A percentile compares a stretch with the other conserved stretches of the same genome.
phyloP scores from a whole-genome alignment of 1,139 yeast species.

The Zygosaccharomyces sapae region DNA sequence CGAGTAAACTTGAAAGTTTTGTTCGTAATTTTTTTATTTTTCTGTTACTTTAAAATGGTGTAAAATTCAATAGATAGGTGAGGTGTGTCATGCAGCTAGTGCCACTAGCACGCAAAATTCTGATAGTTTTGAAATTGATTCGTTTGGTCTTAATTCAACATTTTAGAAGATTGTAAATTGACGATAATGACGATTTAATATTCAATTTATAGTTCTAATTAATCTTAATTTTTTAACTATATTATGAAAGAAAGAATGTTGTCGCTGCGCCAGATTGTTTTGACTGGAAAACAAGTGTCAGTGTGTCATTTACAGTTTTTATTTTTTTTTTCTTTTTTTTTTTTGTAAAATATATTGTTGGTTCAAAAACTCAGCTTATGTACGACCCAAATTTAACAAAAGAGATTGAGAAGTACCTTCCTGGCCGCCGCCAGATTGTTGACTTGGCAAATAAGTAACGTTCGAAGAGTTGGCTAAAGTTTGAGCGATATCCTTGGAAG shows the following conservation, averaged over 20 bases:
- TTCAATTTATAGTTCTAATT: no score
- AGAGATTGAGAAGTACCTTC: slow-evolving; percentile 42
- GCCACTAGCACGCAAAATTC: neutral
- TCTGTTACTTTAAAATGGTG: no score
- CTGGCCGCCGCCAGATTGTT: slow-evolving; percentile 41
- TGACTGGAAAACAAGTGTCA: neutral
- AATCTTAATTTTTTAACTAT: no score
- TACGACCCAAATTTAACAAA: slow-evolving; percentile 56
- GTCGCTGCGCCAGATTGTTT: neutral
- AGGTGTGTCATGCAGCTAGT: neutral
- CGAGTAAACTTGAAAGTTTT: no score
- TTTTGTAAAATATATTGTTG: neutral
- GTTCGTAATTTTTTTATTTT: no score
- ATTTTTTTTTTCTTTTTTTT: no score
- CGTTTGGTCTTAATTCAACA: neutral
- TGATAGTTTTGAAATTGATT: neutral
- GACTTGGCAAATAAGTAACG: slow-evolving; percentile 83
- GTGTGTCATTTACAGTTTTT: neutral
- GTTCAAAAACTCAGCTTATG: slow-evolving; percentile 12
- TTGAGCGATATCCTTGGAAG: slow-evolving; percentile 89
- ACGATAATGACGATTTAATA: neutral
- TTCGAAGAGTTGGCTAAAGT: slow-evolving; percentile 81
- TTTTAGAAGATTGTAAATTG: neutral
- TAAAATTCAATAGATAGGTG: no score
- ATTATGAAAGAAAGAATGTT: neutral